These are phyloP conservation scores for Phytophthora cryptogea DNA, from an alignment of 352 stramenopile genomes.

Conservation along the genomic window DNA sequence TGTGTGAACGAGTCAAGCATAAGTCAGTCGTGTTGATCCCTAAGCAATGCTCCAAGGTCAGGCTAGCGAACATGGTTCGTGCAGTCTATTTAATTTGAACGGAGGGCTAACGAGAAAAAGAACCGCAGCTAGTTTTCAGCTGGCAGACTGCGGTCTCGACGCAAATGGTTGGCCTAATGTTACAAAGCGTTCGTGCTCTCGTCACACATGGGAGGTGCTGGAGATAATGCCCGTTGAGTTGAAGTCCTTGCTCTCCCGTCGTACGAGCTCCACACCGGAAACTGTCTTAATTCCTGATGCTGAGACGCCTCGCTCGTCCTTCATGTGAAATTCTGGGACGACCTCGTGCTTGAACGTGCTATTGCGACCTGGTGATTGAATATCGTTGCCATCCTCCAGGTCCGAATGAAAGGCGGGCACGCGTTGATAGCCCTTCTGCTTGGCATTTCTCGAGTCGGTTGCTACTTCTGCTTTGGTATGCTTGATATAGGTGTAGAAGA, in stretches of 20 bases:
- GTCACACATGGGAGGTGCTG: slow-evolving; percentile 38
- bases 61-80: slow-evolving; percentile 8
- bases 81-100: slow-evolving; percentile 39
- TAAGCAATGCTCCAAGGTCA: slow-evolving; percentile 3
- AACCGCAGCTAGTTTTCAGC: slow-evolving; percentile 28
- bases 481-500: slow-evolving; percentile 82
- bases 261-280: slow-evolving; percentile 45
- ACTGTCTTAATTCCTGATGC: slow-evolving; percentile 27
- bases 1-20: slow-evolving; percentile 14
- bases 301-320: slow-evolving; percentile 27
- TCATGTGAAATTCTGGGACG: slow-evolving; percentile 41
- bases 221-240: slow-evolving; percentile 20
- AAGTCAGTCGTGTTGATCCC: neutral
- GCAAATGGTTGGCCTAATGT: slow-evolving; percentile 34
- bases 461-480: slow-evolving; percentile 41
- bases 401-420: slow-evolving; percentile 38
- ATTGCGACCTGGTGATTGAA: slow-evolving; percentile 17
- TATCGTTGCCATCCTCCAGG: slow-evolving; percentile 21
- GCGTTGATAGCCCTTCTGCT: slow-evolving; percentile 36
- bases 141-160: slow-evolving; percentile 15
- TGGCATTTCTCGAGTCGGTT: slow-evolving; percentile 9
- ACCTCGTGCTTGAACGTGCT: slow-evolving; percentile 14
- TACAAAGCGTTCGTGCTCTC: slow-evolving; percentile 35
- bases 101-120: slow-evolving; percentile 22
- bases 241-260: slow-evolving; percentile 67